These are phyloP conservation scores for Thielaviopsis punctulata DNA, from an alignment of 2,329 filamentous ascomycete genomes.

Conservation along the genomic window DNA sequence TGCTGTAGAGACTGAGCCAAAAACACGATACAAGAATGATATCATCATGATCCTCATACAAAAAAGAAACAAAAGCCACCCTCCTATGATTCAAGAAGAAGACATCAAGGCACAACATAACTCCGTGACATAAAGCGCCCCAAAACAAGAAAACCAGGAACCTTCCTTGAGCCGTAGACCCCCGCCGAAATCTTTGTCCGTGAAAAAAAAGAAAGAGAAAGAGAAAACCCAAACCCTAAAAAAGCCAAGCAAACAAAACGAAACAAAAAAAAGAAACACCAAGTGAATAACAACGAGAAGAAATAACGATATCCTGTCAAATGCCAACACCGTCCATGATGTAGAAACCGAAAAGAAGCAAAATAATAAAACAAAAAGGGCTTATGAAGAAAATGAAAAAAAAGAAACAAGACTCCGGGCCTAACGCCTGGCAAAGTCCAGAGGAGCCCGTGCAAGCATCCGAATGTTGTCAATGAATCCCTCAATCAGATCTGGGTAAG, in stretches of 20 bases:
- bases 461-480: conserved; percentile 60
- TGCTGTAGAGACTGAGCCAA: too few relatives aligned
- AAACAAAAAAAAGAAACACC: background rate
- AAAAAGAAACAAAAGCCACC: background rate
- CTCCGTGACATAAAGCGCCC: background rate
- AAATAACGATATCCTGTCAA: background rate
- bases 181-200: background rate
- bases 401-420: background rate
- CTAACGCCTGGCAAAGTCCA: conserved; percentile 16
- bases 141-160: background rate
- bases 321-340: too few relatives aligned
- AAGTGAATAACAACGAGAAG: background rate
- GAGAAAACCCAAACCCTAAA: background rate
- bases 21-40: background rate
- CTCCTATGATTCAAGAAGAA: background rate
- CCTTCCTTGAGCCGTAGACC: background rate
- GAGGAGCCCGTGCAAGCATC: conserved; percentile 32
- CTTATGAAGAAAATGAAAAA: background rate
- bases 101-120: too few relatives aligned
- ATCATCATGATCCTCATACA: background rate
- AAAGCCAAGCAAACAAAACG: background rate
- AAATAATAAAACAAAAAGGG: background rate
- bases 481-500: conserved; percentile 49
- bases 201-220: background rate
- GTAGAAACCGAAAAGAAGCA: background rate